These are phyloP conservation scores for Cadophora sp. DNA, from an alignment of 2,329 filamentous ascomycete genomes.

Conservation along the genomic window DNA sequence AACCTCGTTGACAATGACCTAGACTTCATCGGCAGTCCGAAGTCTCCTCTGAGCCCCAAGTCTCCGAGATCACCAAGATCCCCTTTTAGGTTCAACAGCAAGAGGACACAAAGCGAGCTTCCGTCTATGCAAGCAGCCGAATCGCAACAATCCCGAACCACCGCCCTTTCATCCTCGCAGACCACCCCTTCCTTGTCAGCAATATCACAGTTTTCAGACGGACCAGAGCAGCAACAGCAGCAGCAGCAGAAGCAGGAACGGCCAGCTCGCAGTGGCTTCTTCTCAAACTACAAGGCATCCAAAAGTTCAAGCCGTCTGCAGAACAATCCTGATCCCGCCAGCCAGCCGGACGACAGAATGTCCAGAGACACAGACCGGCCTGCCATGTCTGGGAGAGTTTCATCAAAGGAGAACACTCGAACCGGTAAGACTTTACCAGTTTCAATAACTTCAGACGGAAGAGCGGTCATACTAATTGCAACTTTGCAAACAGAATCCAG, in stretches of 20 bases:
- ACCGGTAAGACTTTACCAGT: slow-evolving; percentile 42
- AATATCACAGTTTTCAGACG: slow-evolving; percentile 28
- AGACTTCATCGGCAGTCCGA: slow-evolving; percentile 33
- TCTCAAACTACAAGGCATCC: slow-evolving; percentile 54
- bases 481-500: slow-evolving; percentile 36
- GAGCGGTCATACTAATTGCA: slow-evolving; percentile 24
- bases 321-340: slow-evolving; percentile 41
- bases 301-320: slow-evolving; percentile 53
- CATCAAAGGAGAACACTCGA: slow-evolving; percentile 42
- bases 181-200: slow-evolving; percentile 35
- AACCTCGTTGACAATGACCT: slow-evolving; percentile 28
- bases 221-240: slow-evolving; percentile 29
- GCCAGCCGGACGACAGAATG: slow-evolving; percentile 45
- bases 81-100: slow-evolving; percentile 42
- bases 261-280: slow-evolving; percentile 48
- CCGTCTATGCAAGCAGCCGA: slow-evolving; percentile 35
- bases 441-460: slow-evolving; percentile 24
- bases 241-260: slow-evolving; percentile 32
- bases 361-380: slow-evolving; percentile 45
- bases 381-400: slow-evolving; percentile 40
- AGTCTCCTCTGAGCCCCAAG: slow-evolving; percentile 38
- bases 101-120: slow-evolving; percentile 36
- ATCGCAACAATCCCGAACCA: slow-evolving; percentile 27
- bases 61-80: slow-evolving; percentile 43
- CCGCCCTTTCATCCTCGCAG: slow-evolving; percentile 34